phyloP scores from a whole-genome alignment of 2,329 filamentous ascomycete genomes.

The Waltergamsia citrina region DNA sequence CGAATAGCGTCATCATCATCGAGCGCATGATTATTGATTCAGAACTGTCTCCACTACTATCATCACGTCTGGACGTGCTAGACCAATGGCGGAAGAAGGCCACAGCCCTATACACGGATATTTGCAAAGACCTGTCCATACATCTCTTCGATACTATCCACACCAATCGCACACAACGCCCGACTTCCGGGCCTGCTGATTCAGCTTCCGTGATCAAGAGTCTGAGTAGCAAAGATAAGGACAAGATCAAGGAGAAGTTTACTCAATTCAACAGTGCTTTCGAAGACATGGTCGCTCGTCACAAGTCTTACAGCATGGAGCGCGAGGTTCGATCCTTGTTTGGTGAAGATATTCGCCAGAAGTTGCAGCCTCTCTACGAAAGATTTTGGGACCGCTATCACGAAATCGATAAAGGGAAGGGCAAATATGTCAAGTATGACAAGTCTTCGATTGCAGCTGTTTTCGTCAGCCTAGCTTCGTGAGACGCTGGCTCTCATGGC shows the following conservation, averaged over 20 bases:
- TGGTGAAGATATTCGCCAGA: conserved; percentile 75
- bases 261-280: conserved; percentile 83
- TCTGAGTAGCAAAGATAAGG: conserved; percentile 82
- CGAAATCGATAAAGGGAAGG: conserved; percentile 94
- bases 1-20: conserved; percentile 77
- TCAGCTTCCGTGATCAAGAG: conserved; percentile 77
- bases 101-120: conserved; percentile 69
- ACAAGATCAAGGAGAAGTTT: conserved; percentile 95
- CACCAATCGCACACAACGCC: conserved; percentile 66
- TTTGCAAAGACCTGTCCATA: conserved; percentile 80
- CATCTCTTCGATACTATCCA: conserved; percentile 87
- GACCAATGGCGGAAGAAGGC: conserved; percentile 86
- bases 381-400: conserved; percentile 97
- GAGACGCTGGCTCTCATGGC: conserved; percentile 6
- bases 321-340: conserved; percentile 75
- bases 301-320: conserved; percentile 85
- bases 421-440: conserved; percentile 97
- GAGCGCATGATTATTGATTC: conserved; percentile 78
- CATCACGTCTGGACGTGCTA: conserved; percentile 54
- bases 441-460: conserved; percentile 68
- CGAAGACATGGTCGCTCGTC: conserved; percentile 75
- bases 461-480: conserved; percentile 39
- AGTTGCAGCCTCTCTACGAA: conserved; percentile 89
- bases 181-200: conserved; percentile 67
- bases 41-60: conserved; percentile 65